Evolutionary conservation across 192 early-diverging fungal genomes (phyloP).

Genomic region (Pecoramyces ruminantium): DNA sequence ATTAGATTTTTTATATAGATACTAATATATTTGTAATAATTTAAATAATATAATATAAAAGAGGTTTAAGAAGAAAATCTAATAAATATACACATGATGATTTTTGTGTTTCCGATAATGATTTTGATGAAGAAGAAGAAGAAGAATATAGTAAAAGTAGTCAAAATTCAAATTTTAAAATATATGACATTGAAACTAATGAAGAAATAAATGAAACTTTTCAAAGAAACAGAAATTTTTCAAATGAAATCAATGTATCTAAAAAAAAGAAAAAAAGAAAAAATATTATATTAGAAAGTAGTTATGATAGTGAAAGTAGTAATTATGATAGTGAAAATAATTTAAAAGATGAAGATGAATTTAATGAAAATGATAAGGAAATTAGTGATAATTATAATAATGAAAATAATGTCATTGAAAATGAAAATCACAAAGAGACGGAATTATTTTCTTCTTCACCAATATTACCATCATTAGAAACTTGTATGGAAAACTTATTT

Average conservation of each 20-base stretch:
- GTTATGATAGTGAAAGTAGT: neutral
- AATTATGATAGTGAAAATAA: neutral
- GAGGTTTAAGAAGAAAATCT: neutral
- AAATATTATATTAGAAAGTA: neutral
- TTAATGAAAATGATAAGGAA: neutral
- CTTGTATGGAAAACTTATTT: neutral
- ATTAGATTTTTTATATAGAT: no score
- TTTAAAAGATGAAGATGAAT: neutral
- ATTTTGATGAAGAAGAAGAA: neutral
- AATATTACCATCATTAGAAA: neutral
- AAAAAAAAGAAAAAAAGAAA: neutral
- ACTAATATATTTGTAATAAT: no score
- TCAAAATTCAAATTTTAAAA: neutral
- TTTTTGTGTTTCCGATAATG: neutral
- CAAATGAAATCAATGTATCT: no score
- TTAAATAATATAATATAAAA: neutral
- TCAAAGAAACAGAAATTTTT: no score
- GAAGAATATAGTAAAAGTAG: neutral
- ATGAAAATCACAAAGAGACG: neutral
- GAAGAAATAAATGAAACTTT: no score
- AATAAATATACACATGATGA: neutral
- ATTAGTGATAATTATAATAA: neutral
- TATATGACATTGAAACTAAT: no score
- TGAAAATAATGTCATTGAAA: neutral
- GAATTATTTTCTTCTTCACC: neutral